A percentile compares a stretch with the other conserved stretches of the same genome.
Conservation (phyloP, 2,329 filamentous ascomycete genomes). For the Pseudonectria buxi region DNA sequence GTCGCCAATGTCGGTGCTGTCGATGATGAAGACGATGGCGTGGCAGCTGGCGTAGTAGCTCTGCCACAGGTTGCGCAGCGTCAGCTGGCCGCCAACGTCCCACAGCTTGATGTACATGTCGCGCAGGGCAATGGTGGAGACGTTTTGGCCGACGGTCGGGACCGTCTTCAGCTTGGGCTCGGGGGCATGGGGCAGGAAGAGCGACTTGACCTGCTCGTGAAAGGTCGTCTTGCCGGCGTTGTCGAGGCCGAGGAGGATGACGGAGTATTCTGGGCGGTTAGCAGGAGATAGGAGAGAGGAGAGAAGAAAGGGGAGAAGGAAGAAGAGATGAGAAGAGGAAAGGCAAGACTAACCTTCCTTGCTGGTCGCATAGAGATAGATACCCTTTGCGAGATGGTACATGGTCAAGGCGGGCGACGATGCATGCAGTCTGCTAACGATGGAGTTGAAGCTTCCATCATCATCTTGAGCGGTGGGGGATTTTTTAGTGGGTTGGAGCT, state of each 20-base stretch:
- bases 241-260: constrained; percentile 93
- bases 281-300: constrained; percentile 3
- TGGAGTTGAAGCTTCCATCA: too few species aligned
- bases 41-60: constrained; percentile 92
- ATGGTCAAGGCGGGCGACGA: constrained; percentile 39
- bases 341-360: constrained; percentile 92
- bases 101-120: constrained; percentile 98
- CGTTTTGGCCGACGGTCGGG: constrained; percentile 95
- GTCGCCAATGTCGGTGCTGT: constrained; percentile 88
- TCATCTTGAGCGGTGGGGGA: too few species aligned
- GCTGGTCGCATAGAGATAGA: constrained; percentile 92
- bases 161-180: constrained; percentile 76
- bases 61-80: constrained; percentile 85
- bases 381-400: constrained; percentile 93
- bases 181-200: constrained; percentile 61
- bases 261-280: constrained; percentile 71
- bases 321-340: too few species aligned
- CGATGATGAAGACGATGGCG: constrained; percentile 96
- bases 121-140: constrained; percentile 80
- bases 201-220: constrained; percentile 89
- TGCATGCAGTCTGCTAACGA: too few species aligned
- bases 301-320: constrained; percentile 3
- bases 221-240: constrained; percentile 98
- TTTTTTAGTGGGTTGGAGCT: too few species aligned
- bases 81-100: constrained; percentile 94